These are phyloP conservation scores for Vicia villosa DNA, from an alignment of 306 rosid species.

Conservation along the genomic window DNA sequence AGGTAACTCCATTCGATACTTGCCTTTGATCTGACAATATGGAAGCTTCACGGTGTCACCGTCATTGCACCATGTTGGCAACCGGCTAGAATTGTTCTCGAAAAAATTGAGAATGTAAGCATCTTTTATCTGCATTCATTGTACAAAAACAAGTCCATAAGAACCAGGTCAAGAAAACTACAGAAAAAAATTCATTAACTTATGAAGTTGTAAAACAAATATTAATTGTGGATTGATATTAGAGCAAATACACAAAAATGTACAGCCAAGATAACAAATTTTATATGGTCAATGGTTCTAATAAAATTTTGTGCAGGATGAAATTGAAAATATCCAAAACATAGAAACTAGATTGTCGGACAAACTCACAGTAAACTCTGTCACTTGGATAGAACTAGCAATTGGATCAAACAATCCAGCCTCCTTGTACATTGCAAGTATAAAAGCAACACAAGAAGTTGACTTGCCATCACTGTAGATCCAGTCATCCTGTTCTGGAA, in stretches of 20 bases:
- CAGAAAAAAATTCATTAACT: slow-evolving; percentile 21
- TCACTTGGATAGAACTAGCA: slow-evolving; percentile 84
- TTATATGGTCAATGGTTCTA: not conserved
- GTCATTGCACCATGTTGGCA: slow-evolving; percentile 92
- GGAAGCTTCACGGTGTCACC: slow-evolving; percentile 83
- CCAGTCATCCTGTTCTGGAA: slow-evolving; percentile 98
- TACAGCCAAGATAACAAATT: not conserved
- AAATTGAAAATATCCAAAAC: slow-evolving; percentile 13
- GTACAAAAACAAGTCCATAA: slow-evolving; percentile 28
- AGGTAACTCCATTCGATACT: slow-evolving; percentile 89
- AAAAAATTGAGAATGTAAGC: slow-evolving; percentile 86
- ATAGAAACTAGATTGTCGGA: slow-evolving; percentile 26
- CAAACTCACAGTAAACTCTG: slow-evolving; percentile 90
- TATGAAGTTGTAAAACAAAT: slow-evolving; percentile 12
- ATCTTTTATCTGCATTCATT: slow-evolving; percentile 80
- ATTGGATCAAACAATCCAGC: slow-evolving; percentile 90
- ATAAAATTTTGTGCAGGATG: not conserved
- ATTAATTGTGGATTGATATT: slow-evolving; percentile 3
- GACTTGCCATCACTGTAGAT: slow-evolving; percentile 86
- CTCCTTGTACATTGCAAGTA: slow-evolving; percentile 91
- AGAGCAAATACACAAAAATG: no score
- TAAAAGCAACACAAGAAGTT: slow-evolving; percentile 84
- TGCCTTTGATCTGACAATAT: slow-evolving; percentile 88
- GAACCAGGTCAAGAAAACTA: slow-evolving; percentile 28
- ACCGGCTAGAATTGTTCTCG: slow-evolving; percentile 76